A percentile compares a stretch with the other conserved stretches of the same genome.
Conservation (phyloP, 805 yeast species). For the Maudiozyma pseudohumilis region DNA sequence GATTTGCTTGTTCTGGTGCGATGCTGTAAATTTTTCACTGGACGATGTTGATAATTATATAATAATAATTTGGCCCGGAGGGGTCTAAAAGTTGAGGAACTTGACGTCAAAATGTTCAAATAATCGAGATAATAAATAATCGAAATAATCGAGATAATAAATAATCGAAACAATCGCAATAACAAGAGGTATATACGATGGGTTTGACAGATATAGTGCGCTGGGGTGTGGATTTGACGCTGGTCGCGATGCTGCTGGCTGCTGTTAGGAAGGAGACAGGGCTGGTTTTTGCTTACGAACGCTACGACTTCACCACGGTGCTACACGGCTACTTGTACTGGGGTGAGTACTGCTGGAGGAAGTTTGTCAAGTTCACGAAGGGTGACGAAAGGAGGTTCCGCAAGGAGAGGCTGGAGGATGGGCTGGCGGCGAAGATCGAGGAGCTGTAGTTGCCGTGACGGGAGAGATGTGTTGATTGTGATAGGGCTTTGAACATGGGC, state of each 20-base stretch:
- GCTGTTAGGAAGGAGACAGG: constrained; percentile 84
- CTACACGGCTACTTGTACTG: constrained; percentile 43
- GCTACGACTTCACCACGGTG: constrained; percentile 35
- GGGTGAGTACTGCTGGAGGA: constrained; percentile 53
- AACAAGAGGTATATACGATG: constrained; percentile 6
- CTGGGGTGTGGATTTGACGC: constrained; percentile 64
- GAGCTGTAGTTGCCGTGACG: too few relatives aligned
- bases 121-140: too few relatives aligned
- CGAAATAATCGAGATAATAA: too few relatives aligned
- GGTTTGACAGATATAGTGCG: constrained; percentile 35
- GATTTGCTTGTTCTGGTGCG: not conserved
- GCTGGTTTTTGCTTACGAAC: constrained; percentile 33
- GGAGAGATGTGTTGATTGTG: too few relatives aligned
- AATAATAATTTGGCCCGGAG: too few relatives aligned
- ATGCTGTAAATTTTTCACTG: too few relatives aligned
- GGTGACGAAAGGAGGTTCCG: constrained; percentile 39
- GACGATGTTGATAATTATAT: too few relatives aligned
- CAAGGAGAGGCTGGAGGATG: constrained; percentile 15
- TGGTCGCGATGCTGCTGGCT: constrained; percentile 74
- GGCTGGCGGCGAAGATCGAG: constrained; percentile 10
- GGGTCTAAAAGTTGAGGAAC: too few relatives aligned
- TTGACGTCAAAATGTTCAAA: too few relatives aligned
- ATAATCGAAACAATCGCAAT: too few relatives aligned
- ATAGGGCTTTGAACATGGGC: too few relatives aligned
- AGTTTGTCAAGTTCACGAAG: constrained; percentile 36